Evolutionary conservation across 2,329 filamentous ascomycete species (phyloP).

Genomic region (Diaporthe sp.): DNA sequence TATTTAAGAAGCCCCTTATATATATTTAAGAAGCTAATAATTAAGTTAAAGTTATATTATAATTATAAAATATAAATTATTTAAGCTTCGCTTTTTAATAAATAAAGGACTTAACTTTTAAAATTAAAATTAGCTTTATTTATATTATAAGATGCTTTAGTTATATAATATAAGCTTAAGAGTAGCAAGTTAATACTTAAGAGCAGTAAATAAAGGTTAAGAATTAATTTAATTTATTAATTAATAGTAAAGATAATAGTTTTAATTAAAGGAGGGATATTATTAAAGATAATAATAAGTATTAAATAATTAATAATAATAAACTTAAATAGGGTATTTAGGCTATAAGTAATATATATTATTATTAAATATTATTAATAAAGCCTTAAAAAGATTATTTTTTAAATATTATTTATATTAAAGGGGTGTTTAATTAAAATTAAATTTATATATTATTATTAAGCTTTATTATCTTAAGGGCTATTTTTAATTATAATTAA

Average conservation of each 20-base stretch:
- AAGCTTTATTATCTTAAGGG: too few relatives aligned
- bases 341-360: too few relatives aligned
- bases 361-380: too few relatives aligned
- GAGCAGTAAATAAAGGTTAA: background rate
- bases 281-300: background rate
- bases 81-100: background rate
- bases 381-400: too few relatives aligned
- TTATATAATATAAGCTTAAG: background rate
- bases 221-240: background rate
- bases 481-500: too few relatives aligned
- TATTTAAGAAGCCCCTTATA: background rate
- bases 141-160: background rate
- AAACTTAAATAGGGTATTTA: background rate
- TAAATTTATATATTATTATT: too few relatives aligned
- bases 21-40: background rate
- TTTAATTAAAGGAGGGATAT: background rate
- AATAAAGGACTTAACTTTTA: background rate
- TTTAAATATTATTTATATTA: too few relatives aligned
- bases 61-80: background rate
- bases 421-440: too few relatives aligned
- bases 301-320: background rate
- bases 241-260: background rate
- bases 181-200: background rate
- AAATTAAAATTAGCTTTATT: background rate
- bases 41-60: background rate